Conservation (phyloP, 768 basidiomycete genomes). For the Pleurotus tuber-regium region DNA sequence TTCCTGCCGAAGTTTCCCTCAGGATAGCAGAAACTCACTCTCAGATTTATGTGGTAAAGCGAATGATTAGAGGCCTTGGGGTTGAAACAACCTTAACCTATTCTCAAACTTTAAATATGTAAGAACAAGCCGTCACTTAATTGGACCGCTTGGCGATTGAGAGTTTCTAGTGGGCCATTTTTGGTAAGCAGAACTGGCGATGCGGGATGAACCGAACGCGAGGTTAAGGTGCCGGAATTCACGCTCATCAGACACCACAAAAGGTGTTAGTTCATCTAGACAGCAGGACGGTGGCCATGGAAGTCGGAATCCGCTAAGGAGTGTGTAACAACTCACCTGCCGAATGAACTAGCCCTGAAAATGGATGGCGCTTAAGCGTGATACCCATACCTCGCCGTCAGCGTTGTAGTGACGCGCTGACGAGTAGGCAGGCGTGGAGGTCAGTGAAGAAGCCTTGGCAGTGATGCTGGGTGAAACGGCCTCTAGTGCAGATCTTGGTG, state of each 20-base stretch:
- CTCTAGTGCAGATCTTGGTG: slow-evolving; percentile 87
- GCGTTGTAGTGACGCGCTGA: slow-evolving; percentile 67
- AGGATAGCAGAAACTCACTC: slow-evolving; percentile 62
- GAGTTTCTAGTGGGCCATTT: slow-evolving; percentile 82
- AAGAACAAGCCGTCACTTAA: slow-evolving; percentile 82
- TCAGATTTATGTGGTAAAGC: slow-evolving; percentile 72
- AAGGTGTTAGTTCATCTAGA: slow-evolving; percentile 86
- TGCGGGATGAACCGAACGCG: slow-evolving; percentile 69
- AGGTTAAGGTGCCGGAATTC: slow-evolving; percentile 78
- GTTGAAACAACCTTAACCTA: slow-evolving; percentile 86
- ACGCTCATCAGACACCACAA: slow-evolving; percentile 85
- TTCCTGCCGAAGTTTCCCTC: slow-evolving; percentile 81
- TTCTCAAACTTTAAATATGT: slow-evolving; percentile 83
- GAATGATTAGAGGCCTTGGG: slow-evolving; percentile 92
- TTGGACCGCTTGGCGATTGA: slow-evolving; percentile 81
- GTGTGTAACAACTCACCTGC: slow-evolving; percentile 89
- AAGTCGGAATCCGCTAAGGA: slow-evolving; percentile 85
- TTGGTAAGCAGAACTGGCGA: slow-evolving; percentile 70
- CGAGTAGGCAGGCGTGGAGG: slow-evolving; percentile 80
- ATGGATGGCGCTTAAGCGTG: slow-evolving; percentile 88
- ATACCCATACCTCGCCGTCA: slow-evolving; percentile 83
- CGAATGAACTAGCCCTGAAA: slow-evolving; percentile 90
- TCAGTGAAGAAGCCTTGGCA: slow-evolving; percentile 75
- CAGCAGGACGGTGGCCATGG: slow-evolving; percentile 88
- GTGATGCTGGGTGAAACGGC: slow-evolving; percentile 72